These are phyloP conservation scores for Trapa incisa DNA, from an alignment of 345 rosid genomes.

Conservation along the genomic window DNA sequence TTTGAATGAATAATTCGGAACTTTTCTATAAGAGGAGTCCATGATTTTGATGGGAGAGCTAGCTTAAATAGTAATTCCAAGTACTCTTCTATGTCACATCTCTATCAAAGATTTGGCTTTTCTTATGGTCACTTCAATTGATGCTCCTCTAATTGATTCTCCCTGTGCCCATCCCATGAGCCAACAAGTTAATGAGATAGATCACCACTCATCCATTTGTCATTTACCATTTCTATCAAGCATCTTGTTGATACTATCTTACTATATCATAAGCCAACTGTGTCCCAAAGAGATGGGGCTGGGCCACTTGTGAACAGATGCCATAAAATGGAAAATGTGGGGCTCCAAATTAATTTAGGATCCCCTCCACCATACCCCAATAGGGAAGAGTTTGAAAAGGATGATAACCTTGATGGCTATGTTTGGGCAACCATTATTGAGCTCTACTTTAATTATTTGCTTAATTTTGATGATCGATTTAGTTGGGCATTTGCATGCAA, in stretches of 20 bases:
- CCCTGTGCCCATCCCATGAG: not conserved
- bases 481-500: not conserved
- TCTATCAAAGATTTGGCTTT: not conserved
- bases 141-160: not conserved
- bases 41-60: not conserved
- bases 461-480: not conserved
- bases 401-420: not conserved
- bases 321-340: constrained; percentile 8
- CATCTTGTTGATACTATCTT: too few relatives aligned
- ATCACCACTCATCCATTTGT: too few relatives aligned
- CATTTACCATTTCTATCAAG: too few relatives aligned
- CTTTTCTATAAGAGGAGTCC: not conserved
- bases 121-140: not conserved
- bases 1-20: too few relatives aligned
- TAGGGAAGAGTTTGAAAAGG: constrained; percentile 4
- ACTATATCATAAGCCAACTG: too few relatives aligned
- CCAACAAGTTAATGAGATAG: not conserved
- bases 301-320: not conserved
- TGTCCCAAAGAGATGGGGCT: not conserved
- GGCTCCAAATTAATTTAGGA: not conserved
- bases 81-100: constrained; percentile 2
- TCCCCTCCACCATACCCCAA: not conserved
- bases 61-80: constrained; percentile 3
- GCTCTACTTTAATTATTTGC: not conserved
- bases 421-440: not conserved